These are phyloP conservation scores for Lecanicillium sp. DNA, from an alignment of 2,329 filamentous ascomycete species.

Conservation along the genomic window DNA sequence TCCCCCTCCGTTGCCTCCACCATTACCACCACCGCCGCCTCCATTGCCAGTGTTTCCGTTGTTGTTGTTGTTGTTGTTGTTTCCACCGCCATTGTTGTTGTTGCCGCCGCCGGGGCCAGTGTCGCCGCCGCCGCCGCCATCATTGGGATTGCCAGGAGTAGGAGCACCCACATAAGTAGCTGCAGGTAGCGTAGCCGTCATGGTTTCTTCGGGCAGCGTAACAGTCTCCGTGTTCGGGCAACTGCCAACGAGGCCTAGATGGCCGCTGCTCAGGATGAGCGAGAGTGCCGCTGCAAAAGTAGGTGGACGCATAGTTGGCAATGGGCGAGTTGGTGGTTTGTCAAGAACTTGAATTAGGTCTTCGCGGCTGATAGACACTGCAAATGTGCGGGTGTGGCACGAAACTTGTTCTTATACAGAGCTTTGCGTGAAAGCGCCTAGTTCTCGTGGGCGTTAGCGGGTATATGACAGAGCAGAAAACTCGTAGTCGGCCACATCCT, in stretches of 20 bases:
- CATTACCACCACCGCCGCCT: not conserved
- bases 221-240: conserved; percentile 2
- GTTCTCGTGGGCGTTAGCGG: no score
- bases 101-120: no score
- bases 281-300: conserved; percentile 1
- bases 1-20: not conserved
- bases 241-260: not conserved
- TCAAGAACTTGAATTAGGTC: not conserved
- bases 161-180: not conserved
- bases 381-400: conserved; percentile 2
- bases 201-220: conserved; percentile 1
- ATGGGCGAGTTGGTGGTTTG: no score
- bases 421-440: not conserved
- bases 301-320: conserved; percentile 1
- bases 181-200: not conserved
- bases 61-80: not conserved
- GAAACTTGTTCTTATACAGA: conserved; percentile 5
- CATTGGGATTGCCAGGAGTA: not conserved
- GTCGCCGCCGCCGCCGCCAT: not conserved
- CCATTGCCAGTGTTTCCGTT: not conserved
- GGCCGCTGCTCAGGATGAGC: conserved; percentile 1
- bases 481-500: no score
- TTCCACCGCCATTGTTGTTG: not conserved
- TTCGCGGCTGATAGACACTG: not conserved
- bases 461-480: no score